Evolutionary conservation across 495 filamentous ascomycete species (phyloP).

Genomic region (Durotheca rogersii): DNA sequence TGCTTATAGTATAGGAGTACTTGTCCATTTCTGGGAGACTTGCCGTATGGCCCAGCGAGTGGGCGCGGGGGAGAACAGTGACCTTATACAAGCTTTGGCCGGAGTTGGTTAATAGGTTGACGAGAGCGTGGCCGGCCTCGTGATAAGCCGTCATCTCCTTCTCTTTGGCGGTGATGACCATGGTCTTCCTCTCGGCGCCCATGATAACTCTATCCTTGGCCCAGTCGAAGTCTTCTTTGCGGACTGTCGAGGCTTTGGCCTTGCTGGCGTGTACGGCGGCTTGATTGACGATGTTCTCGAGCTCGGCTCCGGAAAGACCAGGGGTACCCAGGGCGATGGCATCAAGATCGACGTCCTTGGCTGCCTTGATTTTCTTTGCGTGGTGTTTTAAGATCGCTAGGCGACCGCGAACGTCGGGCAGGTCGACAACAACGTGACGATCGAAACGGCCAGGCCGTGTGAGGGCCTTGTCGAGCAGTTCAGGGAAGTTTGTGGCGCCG

Average conservation of each 20-base stretch:
- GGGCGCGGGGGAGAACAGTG: constrained; percentile 89
- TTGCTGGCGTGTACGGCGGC: constrained; percentile 89
- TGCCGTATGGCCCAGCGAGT: constrained; percentile 79
- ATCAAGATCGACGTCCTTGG: constrained; percentile 75
- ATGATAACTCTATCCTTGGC: constrained; percentile 98
- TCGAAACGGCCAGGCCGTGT: constrained; percentile 95
- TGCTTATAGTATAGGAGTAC: constrained; percentile 71
- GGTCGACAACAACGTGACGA: constrained; percentile 79
- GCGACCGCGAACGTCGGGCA: constrained; percentile 93
- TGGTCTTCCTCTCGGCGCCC: constrained; percentile 85
- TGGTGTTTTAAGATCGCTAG: constrained; percentile 90
- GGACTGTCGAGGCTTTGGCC: constrained; percentile 69
- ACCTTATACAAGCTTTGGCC: constrained; percentile 87
- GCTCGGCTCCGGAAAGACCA: constrained; percentile 90
- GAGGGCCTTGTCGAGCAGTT: constrained; percentile 89
- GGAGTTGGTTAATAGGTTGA: constrained; percentile 72
- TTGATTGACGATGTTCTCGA: constrained; percentile 96
- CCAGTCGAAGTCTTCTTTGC: constrained; percentile 86
- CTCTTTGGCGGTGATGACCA: constrained; percentile 81
- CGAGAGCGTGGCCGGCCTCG: constrained; percentile 92
- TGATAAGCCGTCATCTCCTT: constrained; percentile 95
- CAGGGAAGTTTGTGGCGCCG: constrained; percentile 92
- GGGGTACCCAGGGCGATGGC: constrained; percentile 82
- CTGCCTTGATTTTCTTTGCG: constrained; percentile 79
- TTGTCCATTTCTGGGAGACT: constrained; percentile 87